Evolutionary conservation across 2,329 filamentous ascomycete species (phyloP).

Genomic region (Epichloe uncinata): DNA sequence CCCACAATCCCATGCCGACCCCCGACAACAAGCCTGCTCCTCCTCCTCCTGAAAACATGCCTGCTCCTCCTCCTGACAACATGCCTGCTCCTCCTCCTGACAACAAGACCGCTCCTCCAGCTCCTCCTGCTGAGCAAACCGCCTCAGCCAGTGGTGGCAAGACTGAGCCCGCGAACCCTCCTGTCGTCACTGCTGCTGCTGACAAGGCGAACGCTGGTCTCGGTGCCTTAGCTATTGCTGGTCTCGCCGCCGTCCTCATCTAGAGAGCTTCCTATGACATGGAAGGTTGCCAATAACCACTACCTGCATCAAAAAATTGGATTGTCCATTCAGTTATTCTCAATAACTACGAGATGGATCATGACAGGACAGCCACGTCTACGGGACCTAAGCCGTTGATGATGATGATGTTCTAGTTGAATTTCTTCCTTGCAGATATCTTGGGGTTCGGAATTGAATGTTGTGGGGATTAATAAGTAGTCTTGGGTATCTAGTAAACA

Average conservation of each 20-base stretch:
- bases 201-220: conserved; percentile 21
- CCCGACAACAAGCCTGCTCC: background rate
- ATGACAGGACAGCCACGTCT: background rate
- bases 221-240: conserved; percentile 25
- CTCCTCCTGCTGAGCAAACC: conserved; percentile 3
- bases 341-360: background rate
- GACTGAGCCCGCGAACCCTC: conserved; percentile 2
- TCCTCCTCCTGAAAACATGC: background rate
- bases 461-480: too few species aligned
- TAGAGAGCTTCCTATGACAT: conserved; percentile 10
- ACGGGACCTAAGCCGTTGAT: background rate
- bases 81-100: conserved; percentile 2
- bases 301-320: too few species aligned
- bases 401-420: background rate
- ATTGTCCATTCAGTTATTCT: background rate
- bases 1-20: conserved; percentile 9
- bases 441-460: too few species aligned
- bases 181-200: conserved; percentile 23
- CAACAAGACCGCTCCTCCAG: background rate
- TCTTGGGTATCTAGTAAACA: too few species aligned
- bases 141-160: conserved; percentile 6
- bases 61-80: conserved; percentile 2
- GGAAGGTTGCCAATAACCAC: background rate
- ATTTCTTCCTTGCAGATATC: background rate
- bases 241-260: conserved; percentile 24